Percentiles rank a stretch among this genome's conserved stretches.
Conservation (phyloP, 345 rosid genomes). For the Gossypium ekmanianum region DNA sequence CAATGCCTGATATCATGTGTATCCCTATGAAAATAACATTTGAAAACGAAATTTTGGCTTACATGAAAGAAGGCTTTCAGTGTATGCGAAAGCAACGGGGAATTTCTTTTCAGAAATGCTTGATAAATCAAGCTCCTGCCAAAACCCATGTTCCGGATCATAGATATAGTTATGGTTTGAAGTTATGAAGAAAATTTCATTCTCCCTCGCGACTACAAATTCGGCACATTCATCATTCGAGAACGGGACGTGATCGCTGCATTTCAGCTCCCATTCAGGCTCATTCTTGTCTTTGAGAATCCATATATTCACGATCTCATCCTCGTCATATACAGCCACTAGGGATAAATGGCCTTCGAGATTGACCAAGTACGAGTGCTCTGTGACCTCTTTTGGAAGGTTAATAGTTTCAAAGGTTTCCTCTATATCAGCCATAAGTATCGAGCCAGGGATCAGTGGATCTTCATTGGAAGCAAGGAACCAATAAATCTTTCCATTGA, state of each 20-base stretch:
- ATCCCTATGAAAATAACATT: too few relatives aligned
- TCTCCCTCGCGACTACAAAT: slow-evolving; percentile 7
- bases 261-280: slow-evolving; percentile 17
- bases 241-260: not conserved
- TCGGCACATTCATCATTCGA: slow-evolving; percentile 6
- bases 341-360: slow-evolving; percentile 23
- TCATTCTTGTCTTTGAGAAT: not conserved
- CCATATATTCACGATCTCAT: slow-evolving; percentile 22
- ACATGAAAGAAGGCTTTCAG: slow-evolving; percentile 34
- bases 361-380: slow-evolving; percentile 10
- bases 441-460: slow-evolving; percentile 9
- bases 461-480: slow-evolving; percentile 18
- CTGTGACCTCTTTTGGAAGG: slow-evolving; percentile 5
- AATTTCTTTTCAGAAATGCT: not conserved
- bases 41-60: slow-evolving; percentile 6
- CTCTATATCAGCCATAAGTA: not conserved
- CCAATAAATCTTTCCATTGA: slow-evolving; percentile 31
- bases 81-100: slow-evolving; percentile 21
- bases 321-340: slow-evolving; percentile 18
- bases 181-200: slow-evolving; percentile 23
- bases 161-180: slow-evolving; percentile 13
- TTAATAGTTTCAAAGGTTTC: slow-evolving; percentile 5
- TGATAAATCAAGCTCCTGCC: slow-evolving; percentile 15
- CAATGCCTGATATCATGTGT: not conserved
- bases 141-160: slow-evolving; percentile 9